Evolutionary conservation across 495 filamentous ascomycete species (phyloP), one percentile per base, ranked within the genome.

Genomic region (Achaetomiella virescens): DNA sequence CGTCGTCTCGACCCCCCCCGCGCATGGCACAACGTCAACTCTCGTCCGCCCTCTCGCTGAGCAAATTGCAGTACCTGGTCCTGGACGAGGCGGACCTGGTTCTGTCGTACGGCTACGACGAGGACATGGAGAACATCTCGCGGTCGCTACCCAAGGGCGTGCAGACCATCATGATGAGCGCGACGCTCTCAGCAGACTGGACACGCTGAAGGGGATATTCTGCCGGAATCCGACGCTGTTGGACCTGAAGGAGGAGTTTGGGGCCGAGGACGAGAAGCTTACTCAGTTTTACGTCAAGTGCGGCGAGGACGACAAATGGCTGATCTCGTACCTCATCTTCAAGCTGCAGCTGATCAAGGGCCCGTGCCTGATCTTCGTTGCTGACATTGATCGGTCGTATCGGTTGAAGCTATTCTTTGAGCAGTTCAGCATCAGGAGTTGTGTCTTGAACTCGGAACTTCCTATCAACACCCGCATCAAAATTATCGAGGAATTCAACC

Each of bases 401-500:
- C 81, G 95, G 27, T 74, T 97, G 29, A 97, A 97, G 72, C 79
- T 99, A 10, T 97, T 93, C 67, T 80, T 99, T 14, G 95, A 97
- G 69, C 95, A 97, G 64, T 97, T 99, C 61, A 90, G 90, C 22
- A 89, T 96, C 65, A 87, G 87, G 69, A 90, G 86, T 67, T 97
- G 92, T 70, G 86, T 99, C 12, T 75, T 99, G 33, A 99, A 99
- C 69, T 93, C 90, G 6, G 91, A 99, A 65, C 72, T 99, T 17
- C 93, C 93, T 4, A 86, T 97, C 58, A 95, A 96, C 59, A 91
- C 88, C 7, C 80, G 93, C 18, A 82, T 97, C 41, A 93, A 97
- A 72, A 88, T 95, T 25, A 91, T 99, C 10, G 86, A 99, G 63
- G 89, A 97, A 68, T 99, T 97, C 74, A 99, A 97, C 74, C 88